Evolutionary conservation across 179 eudicot genomes (phyloP), one percentile per base, ranked within the genome.

Genomic region (Corrigiola litoralis): DNA sequence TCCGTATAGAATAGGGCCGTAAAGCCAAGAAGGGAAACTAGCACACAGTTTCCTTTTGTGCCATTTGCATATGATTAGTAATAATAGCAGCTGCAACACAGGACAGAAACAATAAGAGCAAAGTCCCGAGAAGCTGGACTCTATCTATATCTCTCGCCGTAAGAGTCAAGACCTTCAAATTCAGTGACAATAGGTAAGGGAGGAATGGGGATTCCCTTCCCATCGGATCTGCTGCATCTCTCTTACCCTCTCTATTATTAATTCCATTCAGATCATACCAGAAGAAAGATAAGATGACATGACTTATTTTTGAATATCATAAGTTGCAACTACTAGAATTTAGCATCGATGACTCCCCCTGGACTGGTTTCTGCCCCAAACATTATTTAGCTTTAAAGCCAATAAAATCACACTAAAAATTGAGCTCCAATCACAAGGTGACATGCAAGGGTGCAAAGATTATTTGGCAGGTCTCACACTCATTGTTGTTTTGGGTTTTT

Each of bases 161-260:
- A 9, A 24, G 50, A 6, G 5, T 36, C 13, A 36, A 37, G 61
- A n/a, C 53, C 65, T 51, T 58, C 58, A 8, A 70, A 41, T 53
- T 53, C 63, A 70, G 74, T 44, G 68, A 63, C 45, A 63, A 44
- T 52, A 34, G 28, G 58, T 49, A 47, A 36, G 57, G 63, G 55
- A 44, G 68, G 68, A 38, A 62, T 53, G 74, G 74, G n/a, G 74
- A 70, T 63, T 55, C 68, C 60, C 67, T 50, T 69, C 70, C 62
- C 78, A 63, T 75, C 67, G 66, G 71, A 69, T 75, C 63, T 52
- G 79, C 71, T 66, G 71, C 63, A 70, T 70, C 67, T 74, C 70
- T 50, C 44, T 63, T 65, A 56, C 73, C 50, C 56, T 65, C 58
- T 65, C 58, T 31, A 65, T 70, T 75, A 75, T 75, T 70, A 67